Evolutionary conservation across 192 early-diverging fungal species (phyloP).

Genomic region (Coemansia sp.): DNA sequence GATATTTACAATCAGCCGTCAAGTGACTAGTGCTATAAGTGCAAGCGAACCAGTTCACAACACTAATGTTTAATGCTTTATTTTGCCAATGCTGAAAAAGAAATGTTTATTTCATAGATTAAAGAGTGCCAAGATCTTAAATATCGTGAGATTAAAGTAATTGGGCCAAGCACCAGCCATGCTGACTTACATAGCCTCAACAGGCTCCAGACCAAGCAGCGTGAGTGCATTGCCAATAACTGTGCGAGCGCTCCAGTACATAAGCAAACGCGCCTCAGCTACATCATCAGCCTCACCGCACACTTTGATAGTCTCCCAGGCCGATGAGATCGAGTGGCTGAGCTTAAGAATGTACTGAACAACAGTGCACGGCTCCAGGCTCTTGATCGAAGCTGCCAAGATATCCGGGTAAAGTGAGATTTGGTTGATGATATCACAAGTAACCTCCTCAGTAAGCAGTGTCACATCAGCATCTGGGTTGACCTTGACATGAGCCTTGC

Average conservation of each 20-base stretch:
- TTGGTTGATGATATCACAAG: slow-evolving; percentile 69
- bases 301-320: slow-evolving; percentile 75
- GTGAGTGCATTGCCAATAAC: slow-evolving; percentile 85
- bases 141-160: no score
- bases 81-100: no score
- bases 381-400: slow-evolving; percentile 62
- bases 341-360: slow-evolving; percentile 85
- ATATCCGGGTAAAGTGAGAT: slow-evolving; percentile 87
- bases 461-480: slow-evolving; percentile 66
- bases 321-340: slow-evolving; percentile 73
- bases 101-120: no score
- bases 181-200: slow-evolving; percentile 83
- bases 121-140: no score
- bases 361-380: slow-evolving; percentile 82
- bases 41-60: background rate
- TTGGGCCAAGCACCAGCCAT: no score
- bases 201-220: slow-evolving; percentile 76
- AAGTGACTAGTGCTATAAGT: background rate
- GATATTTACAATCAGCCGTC: background rate
- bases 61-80: no score
- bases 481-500: slow-evolving; percentile 64
- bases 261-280: slow-evolving; percentile 83
- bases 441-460: slow-evolving; percentile 68
- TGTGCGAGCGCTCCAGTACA: slow-evolving; percentile 81
- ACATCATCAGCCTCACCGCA: slow-evolving; percentile 66